Conservation (phyloP, 2,329 filamentous ascomycete species). For the Penicillium sp. region DNA sequence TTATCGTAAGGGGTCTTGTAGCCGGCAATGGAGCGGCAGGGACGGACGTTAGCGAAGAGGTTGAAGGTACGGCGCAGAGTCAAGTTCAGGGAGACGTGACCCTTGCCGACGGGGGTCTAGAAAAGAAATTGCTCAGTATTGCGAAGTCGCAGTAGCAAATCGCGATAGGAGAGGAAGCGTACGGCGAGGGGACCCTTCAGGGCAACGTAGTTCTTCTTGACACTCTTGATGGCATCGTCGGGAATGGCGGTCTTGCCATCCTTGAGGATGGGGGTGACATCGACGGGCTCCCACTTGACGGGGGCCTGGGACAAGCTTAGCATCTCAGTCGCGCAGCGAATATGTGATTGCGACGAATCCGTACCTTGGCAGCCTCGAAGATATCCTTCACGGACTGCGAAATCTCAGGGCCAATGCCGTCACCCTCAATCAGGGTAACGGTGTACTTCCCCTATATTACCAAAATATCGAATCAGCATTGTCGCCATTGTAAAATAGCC, state of each 20-base stretch:
- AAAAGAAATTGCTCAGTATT: slow-evolving; percentile 26
- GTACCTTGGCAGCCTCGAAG: slow-evolving; percentile 87
- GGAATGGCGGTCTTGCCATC: slow-evolving; percentile 95
- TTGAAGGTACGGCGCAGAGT: slow-evolving; percentile 99
- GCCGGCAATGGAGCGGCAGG: slow-evolving; percentile 92
- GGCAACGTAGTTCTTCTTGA: slow-evolving; percentile 92
- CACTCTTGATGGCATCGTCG: slow-evolving; percentile 85
- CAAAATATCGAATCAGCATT: slow-evolving; percentile 16
- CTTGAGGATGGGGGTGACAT: slow-evolving; percentile 89
- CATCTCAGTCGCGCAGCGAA: slow-evolving; percentile 7
- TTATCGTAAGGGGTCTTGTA: slow-evolving; percentile 98
- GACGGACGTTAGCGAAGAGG: slow-evolving; percentile 98
- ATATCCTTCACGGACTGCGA: slow-evolving; percentile 98
- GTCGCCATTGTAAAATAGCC: slow-evolving; percentile 1
- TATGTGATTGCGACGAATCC: slow-evolving; percentile 1
- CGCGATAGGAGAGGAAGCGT: slow-evolving; percentile 39
- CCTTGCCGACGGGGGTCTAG: slow-evolving; percentile 92
- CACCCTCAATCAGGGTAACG: slow-evolving; percentile 96
- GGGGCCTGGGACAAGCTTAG: slow-evolving; percentile 60
- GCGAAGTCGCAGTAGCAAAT: neutral
- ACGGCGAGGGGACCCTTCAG: slow-evolving; percentile 96
- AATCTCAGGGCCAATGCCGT: slow-evolving; percentile 98
- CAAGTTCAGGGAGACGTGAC: slow-evolving; percentile 97
- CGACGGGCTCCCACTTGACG: slow-evolving; percentile 94
- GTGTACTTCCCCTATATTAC: slow-evolving; percentile 77